phyloP scores from a whole-genome alignment of 176 grass and related monocot genomes.

The Oryza officinalis region DNA sequence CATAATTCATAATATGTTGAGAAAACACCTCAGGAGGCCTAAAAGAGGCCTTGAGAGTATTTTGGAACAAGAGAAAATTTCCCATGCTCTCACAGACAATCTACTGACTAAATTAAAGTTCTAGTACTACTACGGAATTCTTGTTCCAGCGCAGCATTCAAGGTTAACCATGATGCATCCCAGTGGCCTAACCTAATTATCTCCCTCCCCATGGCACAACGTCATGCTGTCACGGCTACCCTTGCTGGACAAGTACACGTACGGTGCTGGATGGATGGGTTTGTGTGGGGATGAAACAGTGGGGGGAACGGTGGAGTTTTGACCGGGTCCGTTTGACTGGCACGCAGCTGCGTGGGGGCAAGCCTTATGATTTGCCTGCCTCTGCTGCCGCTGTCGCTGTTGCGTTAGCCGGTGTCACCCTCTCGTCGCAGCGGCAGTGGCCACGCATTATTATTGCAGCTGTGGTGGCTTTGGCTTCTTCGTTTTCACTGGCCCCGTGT shows the following conservation, averaged over 20 bases:
- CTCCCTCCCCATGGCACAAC: not conserved
- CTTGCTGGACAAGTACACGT: not conserved
- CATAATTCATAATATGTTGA: too few species aligned
- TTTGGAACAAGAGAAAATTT: too few species aligned
- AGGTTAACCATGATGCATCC: not conserved
- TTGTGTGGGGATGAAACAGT: not conserved
- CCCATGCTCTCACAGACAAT: too few species aligned
- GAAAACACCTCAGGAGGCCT: too few species aligned
- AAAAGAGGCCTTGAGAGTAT: too few species aligned
- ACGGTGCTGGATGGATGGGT: not conserved
- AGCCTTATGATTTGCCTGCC: conserved; percentile 51
- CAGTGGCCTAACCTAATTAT: not conserved
- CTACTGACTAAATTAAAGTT: too few species aligned
- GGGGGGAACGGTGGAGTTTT: conserved; percentile 20
- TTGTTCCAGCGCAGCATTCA: not conserved
- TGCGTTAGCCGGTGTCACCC: conserved; percentile 39
- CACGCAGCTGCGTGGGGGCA: not conserved
- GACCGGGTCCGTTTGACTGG: conserved; percentile 42
- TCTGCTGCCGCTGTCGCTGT: conserved; percentile 12
- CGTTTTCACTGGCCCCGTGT: not conserved
- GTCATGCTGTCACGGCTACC: too few species aligned
- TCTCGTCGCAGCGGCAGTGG: not conserved
- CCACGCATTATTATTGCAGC: conserved; percentile 37
- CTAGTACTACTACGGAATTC: not conserved
- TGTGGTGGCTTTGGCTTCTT: not conserved